phyloP scores from a whole-genome alignment of 1,284 basidiomycete genomes.

The Cutaneotrichosporon sp. region DNA sequence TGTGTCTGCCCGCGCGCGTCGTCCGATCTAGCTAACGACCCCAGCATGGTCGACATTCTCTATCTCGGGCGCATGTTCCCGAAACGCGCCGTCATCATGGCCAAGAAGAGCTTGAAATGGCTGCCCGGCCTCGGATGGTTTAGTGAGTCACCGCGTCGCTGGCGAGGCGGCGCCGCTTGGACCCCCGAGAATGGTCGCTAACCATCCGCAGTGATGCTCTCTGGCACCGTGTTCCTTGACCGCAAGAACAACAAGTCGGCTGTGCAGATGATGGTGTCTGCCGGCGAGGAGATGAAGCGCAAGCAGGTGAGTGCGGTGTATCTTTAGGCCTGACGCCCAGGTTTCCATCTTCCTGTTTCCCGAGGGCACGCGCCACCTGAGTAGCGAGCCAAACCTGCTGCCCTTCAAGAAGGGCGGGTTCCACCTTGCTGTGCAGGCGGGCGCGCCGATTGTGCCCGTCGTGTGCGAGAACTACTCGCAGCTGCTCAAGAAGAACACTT shows the following conservation, averaged over 20 bases:
- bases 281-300: constrained; percentile 75
- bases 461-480: constrained; percentile 92
- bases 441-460: constrained; percentile 80
- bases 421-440: constrained; percentile 79
- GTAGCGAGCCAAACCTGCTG: constrained; percentile 61
- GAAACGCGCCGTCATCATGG: constrained; percentile 77
- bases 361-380: constrained; percentile 79
- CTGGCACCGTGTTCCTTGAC: constrained; percentile 89
- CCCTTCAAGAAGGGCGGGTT: constrained; percentile 99
- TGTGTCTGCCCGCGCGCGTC: neutral
- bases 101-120: constrained; percentile 85
- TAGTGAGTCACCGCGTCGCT: constrained; percentile 47
- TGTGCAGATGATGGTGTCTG: constrained; percentile 70
- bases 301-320: constrained; percentile 52
- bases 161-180: no score
- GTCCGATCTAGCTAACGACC: constrained; percentile 1
- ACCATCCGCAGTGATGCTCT: constrained; percentile 64
- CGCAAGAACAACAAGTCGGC: constrained; percentile 73
- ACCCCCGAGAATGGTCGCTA: neutral
- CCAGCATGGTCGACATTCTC: constrained; percentile 75
- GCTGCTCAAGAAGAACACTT: constrained; percentile 66
- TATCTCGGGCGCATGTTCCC: constrained; percentile 86
- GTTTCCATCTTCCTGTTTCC: constrained; percentile 87
- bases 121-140: constrained; percentile 84
- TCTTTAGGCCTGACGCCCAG: no score